phyloP scores from a whole-genome alignment of 2,329 filamentous ascomycete genomes.

The Stachybotrys chartarum region DNA sequence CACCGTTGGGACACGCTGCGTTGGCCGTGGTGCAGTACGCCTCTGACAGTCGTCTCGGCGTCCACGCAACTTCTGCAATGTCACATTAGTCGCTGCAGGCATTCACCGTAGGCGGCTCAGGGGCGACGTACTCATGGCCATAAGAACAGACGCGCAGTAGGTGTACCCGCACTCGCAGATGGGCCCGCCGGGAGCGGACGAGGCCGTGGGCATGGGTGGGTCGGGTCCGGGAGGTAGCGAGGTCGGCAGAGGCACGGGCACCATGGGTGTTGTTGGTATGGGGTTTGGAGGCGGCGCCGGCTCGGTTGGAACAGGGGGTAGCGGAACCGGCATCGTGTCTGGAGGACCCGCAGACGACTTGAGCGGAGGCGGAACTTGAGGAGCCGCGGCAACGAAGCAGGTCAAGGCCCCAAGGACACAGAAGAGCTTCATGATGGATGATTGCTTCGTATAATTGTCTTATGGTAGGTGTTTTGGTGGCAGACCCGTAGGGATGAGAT shows the following conservation, averaged over 20 bases:
- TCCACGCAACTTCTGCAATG: constrained; percentile 23
- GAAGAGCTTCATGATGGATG: constrained; percentile 17
- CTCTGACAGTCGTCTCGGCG: constrained; percentile 20
- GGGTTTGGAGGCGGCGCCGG: constrained; percentile 15
- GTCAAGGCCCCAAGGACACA: constrained; percentile 12
- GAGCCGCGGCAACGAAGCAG: constrained; percentile 14
- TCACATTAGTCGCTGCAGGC: background rate
- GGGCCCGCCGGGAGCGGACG: constrained; percentile 15
- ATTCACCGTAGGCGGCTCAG: background rate
- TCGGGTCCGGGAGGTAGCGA: constrained; percentile 9
- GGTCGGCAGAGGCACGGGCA: constrained; percentile 5
- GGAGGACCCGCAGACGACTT: constrained; percentile 7
- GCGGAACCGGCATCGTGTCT: constrained; percentile 9
- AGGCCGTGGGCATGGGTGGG: constrained; percentile 8
- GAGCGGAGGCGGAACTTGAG: constrained; percentile 11
- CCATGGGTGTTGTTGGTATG: constrained; percentile 1
- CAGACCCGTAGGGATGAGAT: too few relatives aligned
- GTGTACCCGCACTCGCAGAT: constrained; percentile 35
- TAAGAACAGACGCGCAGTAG: constrained; percentile 31
- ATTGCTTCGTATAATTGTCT: background rate
- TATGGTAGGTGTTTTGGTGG: background rate
- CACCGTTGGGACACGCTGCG: constrained; percentile 20
- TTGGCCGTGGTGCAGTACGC: constrained; percentile 31
- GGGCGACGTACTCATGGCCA: constrained; percentile 23
- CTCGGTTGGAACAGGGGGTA: constrained; percentile 6